phyloP scores from a whole-genome alignment of 2,329 filamentous ascomycete species.

The Fusarium albidum region DNA sequence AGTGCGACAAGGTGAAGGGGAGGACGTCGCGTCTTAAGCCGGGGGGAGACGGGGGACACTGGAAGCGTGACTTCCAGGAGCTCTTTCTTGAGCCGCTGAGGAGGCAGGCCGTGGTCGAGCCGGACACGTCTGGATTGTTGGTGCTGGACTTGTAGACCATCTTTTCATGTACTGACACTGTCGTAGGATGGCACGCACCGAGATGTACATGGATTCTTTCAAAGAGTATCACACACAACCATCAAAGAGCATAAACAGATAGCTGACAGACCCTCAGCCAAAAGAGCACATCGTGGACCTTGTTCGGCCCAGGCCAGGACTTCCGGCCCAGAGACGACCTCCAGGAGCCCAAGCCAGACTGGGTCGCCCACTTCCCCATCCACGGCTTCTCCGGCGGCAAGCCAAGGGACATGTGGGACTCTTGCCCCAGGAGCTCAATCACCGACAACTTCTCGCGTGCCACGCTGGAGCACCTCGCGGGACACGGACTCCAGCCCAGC shows the following conservation, averaged over 20 bases:
- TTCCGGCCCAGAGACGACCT: constrained; percentile 5
- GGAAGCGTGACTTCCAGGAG: no score
- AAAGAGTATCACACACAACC: no score
- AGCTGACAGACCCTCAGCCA: no score
- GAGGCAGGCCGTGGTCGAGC: no score
- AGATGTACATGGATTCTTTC: constrained; percentile 17
- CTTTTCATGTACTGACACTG: not conserved
- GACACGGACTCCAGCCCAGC: constrained; percentile 17
- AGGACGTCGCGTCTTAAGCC: no score
- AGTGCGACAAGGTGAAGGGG: no score
- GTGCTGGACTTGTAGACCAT: not conserved
- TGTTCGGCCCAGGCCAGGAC: constrained; percentile 9
- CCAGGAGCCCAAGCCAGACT: constrained; percentile 22
- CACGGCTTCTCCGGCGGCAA: constrained; percentile 13
- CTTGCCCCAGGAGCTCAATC: constrained; percentile 14
- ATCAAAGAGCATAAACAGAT: no score
- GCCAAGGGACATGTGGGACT: constrained; percentile 11
- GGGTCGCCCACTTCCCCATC: constrained; percentile 25
- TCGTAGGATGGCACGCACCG: constrained; percentile 5
- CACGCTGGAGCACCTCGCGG: constrained; percentile 17
- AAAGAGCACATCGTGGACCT: constrained; percentile 6
- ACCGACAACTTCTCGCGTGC: constrained; percentile 23
- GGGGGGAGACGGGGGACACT: no score
- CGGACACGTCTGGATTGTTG: not conserved
- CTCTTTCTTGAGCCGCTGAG: no score